A percentile compares a stretch with the other conserved stretches of the same genome.
Evolutionary conservation across 2,329 filamentous ascomycete species (phyloP).

Genomic region (Tolypocladium album): DNA sequence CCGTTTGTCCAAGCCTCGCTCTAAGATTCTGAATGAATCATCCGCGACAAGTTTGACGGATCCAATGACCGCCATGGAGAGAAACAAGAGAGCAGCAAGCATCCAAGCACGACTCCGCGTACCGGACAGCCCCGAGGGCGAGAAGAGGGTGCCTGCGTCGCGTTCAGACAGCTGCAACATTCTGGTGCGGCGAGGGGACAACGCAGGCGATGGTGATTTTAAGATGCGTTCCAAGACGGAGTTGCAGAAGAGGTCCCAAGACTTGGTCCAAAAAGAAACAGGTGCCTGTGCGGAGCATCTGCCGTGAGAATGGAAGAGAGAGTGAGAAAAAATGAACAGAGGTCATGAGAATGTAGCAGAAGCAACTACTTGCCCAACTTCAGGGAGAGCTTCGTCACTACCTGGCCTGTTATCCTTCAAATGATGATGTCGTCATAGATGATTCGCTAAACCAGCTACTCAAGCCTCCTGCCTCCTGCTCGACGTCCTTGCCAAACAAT

Average conservation of each 20-base stretch:
- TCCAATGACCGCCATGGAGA: conserved; percentile 3
- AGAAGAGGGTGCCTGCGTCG: neutral
- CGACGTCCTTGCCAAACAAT: neutral
- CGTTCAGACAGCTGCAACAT: conserved; percentile 1
- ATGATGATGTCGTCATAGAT: neutral
- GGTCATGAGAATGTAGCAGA: neutral
- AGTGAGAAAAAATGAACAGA: neutral
- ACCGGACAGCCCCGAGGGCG: neutral
- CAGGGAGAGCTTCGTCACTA: neutral
- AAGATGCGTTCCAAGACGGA: conserved; percentile 15
- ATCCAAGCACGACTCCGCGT: neutral
- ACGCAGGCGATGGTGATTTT: neutral
- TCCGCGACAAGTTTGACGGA: conserved; percentile 3
- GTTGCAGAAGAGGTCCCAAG: conserved; percentile 12
- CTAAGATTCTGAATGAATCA: neutral
- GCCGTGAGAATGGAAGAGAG: neutral
- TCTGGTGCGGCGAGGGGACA: neutral
- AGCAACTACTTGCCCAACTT: neutral
- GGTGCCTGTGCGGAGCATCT: neutral
- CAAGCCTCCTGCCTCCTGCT: neutral
- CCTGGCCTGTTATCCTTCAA: neutral
- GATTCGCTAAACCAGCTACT: neutral
- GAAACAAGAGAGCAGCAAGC: conserved; percentile 2
- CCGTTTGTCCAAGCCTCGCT: conserved; percentile 3
- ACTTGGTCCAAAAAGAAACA: conserved; percentile 6